Evolutionary conservation across 176 grass and related monocot genomes (phyloP).

Genomic region (Hordeum vulgare): MorexV3_pseudomolecules_assembly NC_058522.1:74074761-74075260

Average conservation of each 20-base stretch:
- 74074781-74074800: neutral
- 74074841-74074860: neutral
- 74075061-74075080: neutral
- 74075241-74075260: neutral
- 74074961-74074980: neutral
- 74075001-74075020: neutral
- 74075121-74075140: neutral
- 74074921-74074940: neutral
- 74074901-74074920: neutral
- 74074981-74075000: neutral
- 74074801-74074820: neutral
- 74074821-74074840: neutral
- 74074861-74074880: neutral
- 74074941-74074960: neutral
- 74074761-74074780: neutral
- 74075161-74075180: neutral
- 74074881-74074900: neutral
- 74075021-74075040: neutral
- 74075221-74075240: neutral
- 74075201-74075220: neutral
- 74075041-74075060: neutral
- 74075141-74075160: no score
- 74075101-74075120: neutral
- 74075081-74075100: neutral
- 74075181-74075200: no score